These are phyloP conservation scores for Pittosporum tobira DNA, from an alignment of 129 eudicot species.

Conservation along the genomic window DNA sequence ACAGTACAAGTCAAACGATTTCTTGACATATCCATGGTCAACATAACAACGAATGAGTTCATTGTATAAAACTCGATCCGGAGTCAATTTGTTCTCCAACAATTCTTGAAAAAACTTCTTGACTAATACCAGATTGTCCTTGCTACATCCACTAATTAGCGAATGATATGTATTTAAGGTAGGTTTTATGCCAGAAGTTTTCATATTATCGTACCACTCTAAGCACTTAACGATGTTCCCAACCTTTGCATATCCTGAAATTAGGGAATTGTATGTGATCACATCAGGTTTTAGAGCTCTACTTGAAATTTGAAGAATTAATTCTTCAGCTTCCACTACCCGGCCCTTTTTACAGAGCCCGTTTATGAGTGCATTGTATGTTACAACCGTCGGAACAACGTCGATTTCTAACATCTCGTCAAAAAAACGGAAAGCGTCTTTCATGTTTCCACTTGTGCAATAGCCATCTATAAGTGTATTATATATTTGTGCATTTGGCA, in stretches of 20 bases:
- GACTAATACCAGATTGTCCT: background rate
- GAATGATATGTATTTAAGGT: constrained; percentile 18
- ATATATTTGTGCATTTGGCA: constrained; percentile 19
- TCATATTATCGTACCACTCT: constrained; percentile 16
- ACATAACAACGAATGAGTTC: constrained; percentile 12
- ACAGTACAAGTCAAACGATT: background rate
- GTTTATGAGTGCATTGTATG: constrained; percentile 15
- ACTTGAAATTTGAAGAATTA: constrained; percentile 3
- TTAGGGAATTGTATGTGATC: constrained; percentile 20
- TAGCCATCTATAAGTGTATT: constrained; percentile 19
- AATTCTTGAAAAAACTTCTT: constrained; percentile 15
- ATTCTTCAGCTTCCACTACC: constrained; percentile 20
- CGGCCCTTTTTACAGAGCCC: constrained; percentile 16
- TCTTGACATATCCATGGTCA: constrained; percentile 8
- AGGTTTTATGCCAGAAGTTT: constrained; percentile 16
- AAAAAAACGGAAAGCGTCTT: constrained; percentile 16
- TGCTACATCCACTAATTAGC: constrained; percentile 4
- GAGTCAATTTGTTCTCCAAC: constrained; percentile 5
- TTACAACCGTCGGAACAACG: constrained; percentile 11
- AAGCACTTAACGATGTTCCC: constrained; percentile 13
- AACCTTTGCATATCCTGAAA: constrained; percentile 10
- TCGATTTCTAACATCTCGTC: constrained; percentile 12
- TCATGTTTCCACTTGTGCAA: constrained; percentile 16
- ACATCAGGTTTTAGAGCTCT: constrained; percentile 14
- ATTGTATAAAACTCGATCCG: constrained; percentile 17